Conservation (phyloP, 495 filamentous ascomycete genomes). For the Hyphodiscus hymeniophilus region DNA sequence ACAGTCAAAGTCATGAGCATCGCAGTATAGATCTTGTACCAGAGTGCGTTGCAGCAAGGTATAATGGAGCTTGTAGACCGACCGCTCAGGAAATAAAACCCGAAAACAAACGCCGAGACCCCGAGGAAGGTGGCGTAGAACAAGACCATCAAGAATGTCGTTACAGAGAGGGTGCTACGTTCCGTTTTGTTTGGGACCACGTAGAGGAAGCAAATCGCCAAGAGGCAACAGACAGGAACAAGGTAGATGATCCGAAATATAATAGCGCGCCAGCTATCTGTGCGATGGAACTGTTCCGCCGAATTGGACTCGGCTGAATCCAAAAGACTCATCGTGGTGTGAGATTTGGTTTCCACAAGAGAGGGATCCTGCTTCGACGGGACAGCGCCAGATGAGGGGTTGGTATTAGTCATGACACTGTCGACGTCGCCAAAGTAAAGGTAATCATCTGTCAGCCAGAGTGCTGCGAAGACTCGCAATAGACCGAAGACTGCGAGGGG, state of each 20-base stretch:
- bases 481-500: slow-evolving; percentile 11
- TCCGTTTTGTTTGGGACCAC: slow-evolving; percentile 4
- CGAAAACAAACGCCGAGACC: not conserved
- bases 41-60: slow-evolving; percentile 14
- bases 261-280: slow-evolving; percentile 5
- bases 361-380: not conserved
- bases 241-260: slow-evolving; percentile 20
- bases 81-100: slow-evolving; percentile 10
- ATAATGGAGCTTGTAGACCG: slow-evolving; percentile 12
- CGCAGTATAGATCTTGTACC: slow-evolving; percentile 17
- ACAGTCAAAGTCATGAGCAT: slow-evolving; percentile 10
- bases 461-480: slow-evolving; percentile 6
- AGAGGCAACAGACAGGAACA: slow-evolving; percentile 16
- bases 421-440: not conserved
- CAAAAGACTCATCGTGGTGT: not conserved
- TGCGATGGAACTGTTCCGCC: slow-evolving; percentile 6
- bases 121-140: slow-evolving; percentile 15
- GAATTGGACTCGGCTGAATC: not conserved
- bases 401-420: not conserved
- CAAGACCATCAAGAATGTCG: slow-evolving; percentile 7
- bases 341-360: not conserved
- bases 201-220: slow-evolving; percentile 13
- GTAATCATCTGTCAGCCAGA: slow-evolving; percentile 10
- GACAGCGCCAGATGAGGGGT: not conserved
- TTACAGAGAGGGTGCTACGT: slow-evolving; percentile 4